A percentile compares a stretch with the other conserved stretches of the same genome.
Conservation (phyloP, 179 eudicot species). For the Vitellaria paradoxa region DNA sequence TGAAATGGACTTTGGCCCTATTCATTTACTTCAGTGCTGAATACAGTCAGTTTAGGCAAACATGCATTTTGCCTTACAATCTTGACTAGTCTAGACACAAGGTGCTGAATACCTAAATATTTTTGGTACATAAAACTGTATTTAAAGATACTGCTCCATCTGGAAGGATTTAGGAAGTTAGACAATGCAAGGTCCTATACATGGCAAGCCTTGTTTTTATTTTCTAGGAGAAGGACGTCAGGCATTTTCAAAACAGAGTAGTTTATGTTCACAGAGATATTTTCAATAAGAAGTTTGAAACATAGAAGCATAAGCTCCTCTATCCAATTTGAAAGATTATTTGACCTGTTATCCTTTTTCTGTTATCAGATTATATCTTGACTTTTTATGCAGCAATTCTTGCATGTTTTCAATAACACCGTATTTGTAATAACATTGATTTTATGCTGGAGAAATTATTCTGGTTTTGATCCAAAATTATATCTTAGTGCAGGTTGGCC, state of each 20-base stretch:
- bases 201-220: too few species aligned
- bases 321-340: neutral
- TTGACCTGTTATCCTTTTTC: neutral
- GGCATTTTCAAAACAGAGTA: neutral
- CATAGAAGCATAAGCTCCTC: too few species aligned
- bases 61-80: neutral
- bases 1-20: too few species aligned
- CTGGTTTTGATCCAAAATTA: conserved; percentile 3
- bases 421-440: neutral
- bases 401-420: neutral
- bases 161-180: neutral
- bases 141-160: neutral
- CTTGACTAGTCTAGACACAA: neutral
- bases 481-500: conserved; percentile 69
- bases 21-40: neutral
- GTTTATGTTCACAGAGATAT: neutral
- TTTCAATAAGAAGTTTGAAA: neutral
- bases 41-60: too few species aligned
- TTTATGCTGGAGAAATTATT: neutral
- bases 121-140: neutral
- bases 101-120: neutral
- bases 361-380: neutral
- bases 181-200: neutral
- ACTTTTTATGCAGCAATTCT: neutral
- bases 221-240: neutral